Base-by-base conservation (phyloP, 2,329 filamentous ascomycete species). In the Alternaria ventricosa region DNA sequence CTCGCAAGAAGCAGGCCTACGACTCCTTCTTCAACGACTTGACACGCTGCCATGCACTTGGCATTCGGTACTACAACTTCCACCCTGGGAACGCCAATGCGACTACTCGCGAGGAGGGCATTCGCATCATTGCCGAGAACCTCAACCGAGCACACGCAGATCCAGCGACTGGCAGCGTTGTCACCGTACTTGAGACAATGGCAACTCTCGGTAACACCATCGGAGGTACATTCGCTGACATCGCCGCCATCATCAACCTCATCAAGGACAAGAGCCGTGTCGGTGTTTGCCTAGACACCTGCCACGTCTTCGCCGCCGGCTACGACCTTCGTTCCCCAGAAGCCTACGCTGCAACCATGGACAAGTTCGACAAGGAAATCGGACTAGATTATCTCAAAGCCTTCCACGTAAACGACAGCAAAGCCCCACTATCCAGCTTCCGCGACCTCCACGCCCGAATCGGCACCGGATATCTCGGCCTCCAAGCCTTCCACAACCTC, bases 371-470 rank as follows among this genome's bases (percentile, higher is more conserved):
- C 70, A 78, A 87, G 10, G 83, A 91, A 6, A 91, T 99, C 10
- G 96, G 96, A 1, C 79, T 91, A 28, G 82, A 88, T 57, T 97
- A 96, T 72, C 87, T 99, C 8, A 89, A 89, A 64, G 96, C 96
- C 0, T 84, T 98, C 60, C 96, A 99, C 79, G 72, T 99, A 45
- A 99, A 99, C 79, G 96, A 99, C 81, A 96, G 92, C 82, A 99
- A 98, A 81, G 93, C 94, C 0, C 95, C 96, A 0, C 84, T 97
- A 28, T 85, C 82, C 45, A 96, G 93, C 36, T 88, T 93, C 69
- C 89, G 94, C 44, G 96, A 99, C 78, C 82, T 98, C 3, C 96
- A 99, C 80, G 94, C 95, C 68, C 98, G 97, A 77, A 98, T 99
- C 67, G 96, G 96, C 25, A 96, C 94, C 0, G 96, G 96, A 1